Conservation (phyloP, 352 stramenopile species). For the Pythium brachiatum region DNA sequence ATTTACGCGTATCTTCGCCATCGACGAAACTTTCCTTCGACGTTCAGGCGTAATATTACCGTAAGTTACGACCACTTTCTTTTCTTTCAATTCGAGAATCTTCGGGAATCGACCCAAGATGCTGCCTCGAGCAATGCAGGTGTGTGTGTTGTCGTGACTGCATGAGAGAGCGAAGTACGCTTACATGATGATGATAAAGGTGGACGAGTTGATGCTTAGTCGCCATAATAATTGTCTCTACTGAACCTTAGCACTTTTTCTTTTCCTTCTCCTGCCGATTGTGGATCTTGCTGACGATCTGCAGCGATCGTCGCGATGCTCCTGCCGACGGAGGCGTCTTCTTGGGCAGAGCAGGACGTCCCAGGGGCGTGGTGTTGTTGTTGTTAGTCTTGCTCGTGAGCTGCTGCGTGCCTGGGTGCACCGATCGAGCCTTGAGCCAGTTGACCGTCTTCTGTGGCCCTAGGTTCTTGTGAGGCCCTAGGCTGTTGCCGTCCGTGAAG, state of each 20-base stretch:
- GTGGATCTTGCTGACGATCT: slow-evolving; percentile 84
- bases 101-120: no score
- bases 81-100: no score
- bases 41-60: slow-evolving; percentile 15
- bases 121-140: no score
- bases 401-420: slow-evolving; percentile 19
- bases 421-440: slow-evolving; percentile 75
- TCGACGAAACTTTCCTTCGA: not conserved
- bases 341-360: slow-evolving; percentile 27
- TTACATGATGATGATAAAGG: no score
- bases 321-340: slow-evolving; percentile 66
- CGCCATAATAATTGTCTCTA: not conserved
- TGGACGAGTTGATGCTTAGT: not conserved
- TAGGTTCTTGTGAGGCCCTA: slow-evolving; percentile 4
- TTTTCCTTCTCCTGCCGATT: slow-evolving; percentile 38
- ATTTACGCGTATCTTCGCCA: not conserved
- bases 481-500: slow-evolving; percentile 27
- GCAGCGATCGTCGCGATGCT: slow-evolving; percentile 64
- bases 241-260: slow-evolving; percentile 13
- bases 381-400: slow-evolving; percentile 1
- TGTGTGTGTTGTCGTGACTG: no score
- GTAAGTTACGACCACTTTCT: slow-evolving; percentile 12
- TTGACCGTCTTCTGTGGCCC: slow-evolving; percentile 57
- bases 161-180: no score
- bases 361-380: slow-evolving; percentile 5